phyloP scores from a whole-genome alignment of 495 filamentous ascomycete genomes.

The Aspergillus campestris region DNA sequence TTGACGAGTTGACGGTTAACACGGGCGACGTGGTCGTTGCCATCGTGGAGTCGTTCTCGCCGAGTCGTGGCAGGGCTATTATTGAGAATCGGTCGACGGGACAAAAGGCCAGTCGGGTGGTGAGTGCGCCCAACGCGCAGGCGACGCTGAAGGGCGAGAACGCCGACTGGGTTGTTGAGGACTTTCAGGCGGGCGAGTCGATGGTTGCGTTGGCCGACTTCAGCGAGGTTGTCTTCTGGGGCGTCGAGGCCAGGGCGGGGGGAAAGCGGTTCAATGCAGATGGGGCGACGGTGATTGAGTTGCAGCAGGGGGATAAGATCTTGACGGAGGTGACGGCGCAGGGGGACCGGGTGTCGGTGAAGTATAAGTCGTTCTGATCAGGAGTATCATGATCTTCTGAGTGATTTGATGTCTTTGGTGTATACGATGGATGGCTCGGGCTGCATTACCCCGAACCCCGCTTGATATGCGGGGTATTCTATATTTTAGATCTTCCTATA shows the following conservation, averaged over 20 bases:
- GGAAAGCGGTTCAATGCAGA: constrained; percentile 25
- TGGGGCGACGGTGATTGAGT: constrained; percentile 41
- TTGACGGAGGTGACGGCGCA: constrained; percentile 36
- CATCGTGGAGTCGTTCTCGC: constrained; percentile 40
- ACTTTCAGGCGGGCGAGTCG: constrained; percentile 39
- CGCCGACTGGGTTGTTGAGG: constrained; percentile 62
- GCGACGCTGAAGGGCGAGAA: constrained; percentile 39
- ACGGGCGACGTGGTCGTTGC: constrained; percentile 51
- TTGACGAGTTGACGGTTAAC: constrained; percentile 38
- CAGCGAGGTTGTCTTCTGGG: constrained; percentile 41
- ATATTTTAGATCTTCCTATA: no score
- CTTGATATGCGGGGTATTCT: no score
- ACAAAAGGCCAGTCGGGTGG: constrained; percentile 42
- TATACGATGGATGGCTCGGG: no score
- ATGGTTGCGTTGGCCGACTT: constrained; percentile 50
- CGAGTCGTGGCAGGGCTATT: constrained; percentile 42
- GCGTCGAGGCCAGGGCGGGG: constrained; percentile 28
- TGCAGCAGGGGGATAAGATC: constrained; percentile 41
- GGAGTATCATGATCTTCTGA: no score
- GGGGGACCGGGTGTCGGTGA: constrained; percentile 30
- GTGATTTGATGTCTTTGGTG: no score
- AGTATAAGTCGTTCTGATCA: constrained; percentile 7
- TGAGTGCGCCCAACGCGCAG: constrained; percentile 28
- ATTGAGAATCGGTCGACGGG: constrained; percentile 50
- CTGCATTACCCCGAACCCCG: no score